Percentiles rank a stretch among this genome's conserved stretches.
Evolutionary conservation across 1,139 yeast genomes (phyloP).

Genomic region (Suhomyces coccinellae): DNA sequence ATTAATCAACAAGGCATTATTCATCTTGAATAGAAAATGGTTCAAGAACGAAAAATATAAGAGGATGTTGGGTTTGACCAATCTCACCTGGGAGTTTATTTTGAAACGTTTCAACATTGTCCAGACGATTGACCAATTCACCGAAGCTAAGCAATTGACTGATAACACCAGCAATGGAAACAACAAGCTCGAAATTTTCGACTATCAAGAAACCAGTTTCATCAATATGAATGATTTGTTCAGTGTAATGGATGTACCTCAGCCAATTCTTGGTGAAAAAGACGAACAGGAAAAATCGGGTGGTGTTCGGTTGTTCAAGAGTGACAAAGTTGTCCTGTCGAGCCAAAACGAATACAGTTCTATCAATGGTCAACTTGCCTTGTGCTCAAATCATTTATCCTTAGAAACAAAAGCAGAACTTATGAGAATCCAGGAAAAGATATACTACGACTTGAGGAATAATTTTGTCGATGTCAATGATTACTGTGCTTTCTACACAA

Average conservation of each 20-base stretch:
- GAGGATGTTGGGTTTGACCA: slow-evolving; percentile 45
- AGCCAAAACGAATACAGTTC: background rate
- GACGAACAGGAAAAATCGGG: background rate
- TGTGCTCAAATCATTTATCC: slow-evolving; percentile 11
- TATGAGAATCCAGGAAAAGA: slow-evolving; percentile 38
- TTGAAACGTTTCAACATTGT: slow-evolving; percentile 38
- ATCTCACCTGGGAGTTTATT: slow-evolving; percentile 46
- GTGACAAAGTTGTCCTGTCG: background rate
- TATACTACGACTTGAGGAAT: slow-evolving; percentile 43
- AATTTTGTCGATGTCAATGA: slow-evolving; percentile 49
- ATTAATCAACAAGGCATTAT: slow-evolving; percentile 44
- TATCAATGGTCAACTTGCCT: slow-evolving; percentile 13
- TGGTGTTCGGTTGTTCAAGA: background rate
- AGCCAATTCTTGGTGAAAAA: slow-evolving; percentile 26
- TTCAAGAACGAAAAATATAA: slow-evolving; percentile 50
- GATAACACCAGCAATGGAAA: slow-evolving; percentile 12
- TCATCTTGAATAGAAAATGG: slow-evolving; percentile 47
- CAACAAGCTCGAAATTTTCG: slow-evolving; percentile 35
- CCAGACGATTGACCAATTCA: slow-evolving; percentile 31
- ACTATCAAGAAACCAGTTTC: slow-evolving; percentile 42
- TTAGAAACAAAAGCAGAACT: slow-evolving; percentile 26
- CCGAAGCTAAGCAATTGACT: slow-evolving; percentile 20
- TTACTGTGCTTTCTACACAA: slow-evolving; percentile 46
- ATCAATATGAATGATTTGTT: slow-evolving; percentile 44
- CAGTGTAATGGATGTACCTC: slow-evolving; percentile 47